Percentiles rank a stretch among this genome's conserved stretches.
Evolutionary conservation across 148 eudicot species (phyloP).

Genomic region (Heliamphora exappendiculata): DNA sequence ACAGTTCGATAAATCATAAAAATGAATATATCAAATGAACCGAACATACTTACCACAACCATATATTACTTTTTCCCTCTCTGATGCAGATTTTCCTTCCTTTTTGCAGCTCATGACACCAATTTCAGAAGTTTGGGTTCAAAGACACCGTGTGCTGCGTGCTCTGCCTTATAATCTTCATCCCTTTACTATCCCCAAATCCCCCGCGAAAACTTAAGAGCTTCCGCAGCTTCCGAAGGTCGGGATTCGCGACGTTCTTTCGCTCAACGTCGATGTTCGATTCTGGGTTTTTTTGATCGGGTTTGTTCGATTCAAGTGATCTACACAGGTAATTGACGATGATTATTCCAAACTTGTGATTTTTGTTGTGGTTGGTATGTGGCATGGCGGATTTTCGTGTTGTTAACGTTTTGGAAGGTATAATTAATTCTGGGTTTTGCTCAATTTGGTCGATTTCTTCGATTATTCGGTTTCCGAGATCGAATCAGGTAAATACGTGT

Average conservation of each 20-base stretch:
- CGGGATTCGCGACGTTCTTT: neutral
- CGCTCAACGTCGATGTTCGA: neutral
- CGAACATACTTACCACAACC: too few relatives aligned
- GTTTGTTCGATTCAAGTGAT: neutral
- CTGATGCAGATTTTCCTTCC: too few relatives aligned
- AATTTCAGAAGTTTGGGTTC: too few relatives aligned
- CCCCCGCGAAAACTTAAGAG: conserved; percentile 1
- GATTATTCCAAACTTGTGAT: neutral
- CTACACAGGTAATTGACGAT: neutral
- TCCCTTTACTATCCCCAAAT: neutral
- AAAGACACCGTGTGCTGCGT: too few relatives aligned
- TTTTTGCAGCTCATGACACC: too few relatives aligned
- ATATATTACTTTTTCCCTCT: too few relatives aligned
- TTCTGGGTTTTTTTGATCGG: neutral
- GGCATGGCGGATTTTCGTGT: neutral
- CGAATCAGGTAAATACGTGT: neutral
- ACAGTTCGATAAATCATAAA: too few relatives aligned
- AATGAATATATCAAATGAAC: too few relatives aligned
- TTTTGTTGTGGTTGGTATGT: neutral
- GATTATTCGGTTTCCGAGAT: neutral
- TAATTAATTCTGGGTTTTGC: neutral
- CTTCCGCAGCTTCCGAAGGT: neutral
- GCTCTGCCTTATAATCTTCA: neutral
- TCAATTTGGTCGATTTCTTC: neutral
- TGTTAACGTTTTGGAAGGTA: neutral